Evolutionary conservation across 257 asterid genomes (phyloP).

Genomic region (Fraxinus excelsior): DNA sequence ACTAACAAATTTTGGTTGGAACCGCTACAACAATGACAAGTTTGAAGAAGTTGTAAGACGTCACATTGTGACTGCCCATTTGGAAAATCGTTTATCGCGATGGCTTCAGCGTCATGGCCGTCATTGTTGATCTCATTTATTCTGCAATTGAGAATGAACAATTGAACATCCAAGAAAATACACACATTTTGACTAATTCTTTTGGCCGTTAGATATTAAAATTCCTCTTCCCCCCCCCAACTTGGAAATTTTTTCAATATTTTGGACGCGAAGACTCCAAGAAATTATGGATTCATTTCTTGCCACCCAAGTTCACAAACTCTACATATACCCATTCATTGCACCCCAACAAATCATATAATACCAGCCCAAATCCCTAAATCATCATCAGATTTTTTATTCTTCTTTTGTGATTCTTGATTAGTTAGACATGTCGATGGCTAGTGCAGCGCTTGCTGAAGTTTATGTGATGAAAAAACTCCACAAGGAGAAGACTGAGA

Average conservation of each 20-base stretch:
- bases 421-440: slow-evolving; percentile 13
- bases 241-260: neutral
- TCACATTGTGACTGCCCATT: no score
- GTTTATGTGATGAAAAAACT: slow-evolving; percentile 29
- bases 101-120: neutral
- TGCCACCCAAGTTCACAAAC: slow-evolving; percentile 1
- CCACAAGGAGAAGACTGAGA: slow-evolving; percentile 34
- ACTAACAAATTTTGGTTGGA: no score
- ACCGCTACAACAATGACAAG: no score
- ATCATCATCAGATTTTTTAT: neutral
- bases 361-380: neutral
- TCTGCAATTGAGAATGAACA: neutral
- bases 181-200: neutral
- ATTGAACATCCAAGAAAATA: neutral
- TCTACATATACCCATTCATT: neutral
- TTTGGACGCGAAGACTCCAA: neutral
- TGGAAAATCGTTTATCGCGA: no score
- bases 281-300: neutral
- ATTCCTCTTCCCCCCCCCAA: neutral
- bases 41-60: no score
- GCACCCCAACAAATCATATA: neutral
- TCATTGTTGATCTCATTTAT: neutral
- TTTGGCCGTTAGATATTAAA: neutral
- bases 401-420: neutral
- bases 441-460: slow-evolving; percentile 37